Evolutionary conservation across 2,329 filamentous ascomycete genomes (phyloP).

Genomic region (Penicillium sp.): DNA sequence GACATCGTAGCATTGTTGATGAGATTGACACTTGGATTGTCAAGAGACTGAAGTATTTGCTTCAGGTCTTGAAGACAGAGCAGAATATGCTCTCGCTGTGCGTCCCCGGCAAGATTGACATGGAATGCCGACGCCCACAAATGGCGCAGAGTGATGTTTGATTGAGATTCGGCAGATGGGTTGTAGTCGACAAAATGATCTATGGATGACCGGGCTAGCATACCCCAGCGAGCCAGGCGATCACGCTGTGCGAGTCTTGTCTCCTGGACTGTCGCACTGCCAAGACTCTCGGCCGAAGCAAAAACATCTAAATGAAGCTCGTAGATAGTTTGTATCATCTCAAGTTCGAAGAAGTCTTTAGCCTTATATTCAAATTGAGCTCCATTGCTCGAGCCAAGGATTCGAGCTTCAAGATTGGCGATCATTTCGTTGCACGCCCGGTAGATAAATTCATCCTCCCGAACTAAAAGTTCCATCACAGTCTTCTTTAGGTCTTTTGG

Average conservation of each 20-base stretch:
- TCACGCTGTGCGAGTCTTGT: constrained; percentile 57
- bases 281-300: constrained; percentile 60
- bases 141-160: constrained; percentile 57
- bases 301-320: constrained; percentile 68
- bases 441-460: constrained; percentile 55
- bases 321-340: constrained; percentile 60
- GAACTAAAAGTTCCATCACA: constrained; percentile 53
- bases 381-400: constrained; percentile 22
- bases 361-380: constrained; percentile 27
- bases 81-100: constrained; percentile 59
- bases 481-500: constrained; percentile 55
- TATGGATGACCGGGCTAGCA: constrained; percentile 56
- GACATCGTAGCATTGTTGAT: constrained; percentile 87
- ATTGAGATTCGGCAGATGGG: constrained; percentile 31
- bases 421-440: constrained; percentile 39
- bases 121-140: constrained; percentile 66
- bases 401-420: constrained; percentile 25
- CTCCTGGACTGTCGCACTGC: constrained; percentile 53
- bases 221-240: constrained; percentile 60
- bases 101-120: constrained; percentile 55
- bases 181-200: constrained; percentile 38
- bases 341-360: constrained; percentile 42
- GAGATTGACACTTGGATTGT: constrained; percentile 57
- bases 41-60: constrained; percentile 49
- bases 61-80: constrained; percentile 64